A percentile compares a stretch with the other conserved stretches of the same genome.
Conservation (phyloP, 1,284 basidiomycete genomes). For the Taiwanofungus camphoratus region DNA sequence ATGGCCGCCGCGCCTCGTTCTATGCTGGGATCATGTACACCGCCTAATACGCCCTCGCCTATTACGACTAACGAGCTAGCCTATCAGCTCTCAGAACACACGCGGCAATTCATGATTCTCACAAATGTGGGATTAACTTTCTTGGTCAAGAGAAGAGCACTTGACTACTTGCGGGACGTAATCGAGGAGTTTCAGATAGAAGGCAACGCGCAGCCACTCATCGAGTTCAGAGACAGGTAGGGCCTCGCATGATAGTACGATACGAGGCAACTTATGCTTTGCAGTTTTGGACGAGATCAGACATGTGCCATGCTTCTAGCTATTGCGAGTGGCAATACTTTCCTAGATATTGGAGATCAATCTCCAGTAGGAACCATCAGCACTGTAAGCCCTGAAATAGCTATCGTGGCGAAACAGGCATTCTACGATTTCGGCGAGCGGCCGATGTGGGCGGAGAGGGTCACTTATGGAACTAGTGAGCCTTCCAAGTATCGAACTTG, state of each 20-base stretch:
- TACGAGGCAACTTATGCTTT: slow-evolving; percentile 7
- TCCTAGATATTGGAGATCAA: slow-evolving; percentile 50
- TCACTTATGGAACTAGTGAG: slow-evolving; percentile 60
- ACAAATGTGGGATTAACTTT: slow-evolving; percentile 83
- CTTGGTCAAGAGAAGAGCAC: slow-evolving; percentile 75
- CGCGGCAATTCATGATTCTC: slow-evolving; percentile 79
- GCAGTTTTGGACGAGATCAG: slow-evolving; percentile 82
- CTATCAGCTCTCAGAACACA: slow-evolving; percentile 67
- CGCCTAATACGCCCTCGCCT: slow-evolving; percentile 42
- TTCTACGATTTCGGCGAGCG: slow-evolving; percentile 83
- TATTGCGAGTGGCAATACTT: slow-evolving; percentile 71
- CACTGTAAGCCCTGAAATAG: slow-evolving; percentile 54
- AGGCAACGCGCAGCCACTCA: slow-evolving; percentile 60
- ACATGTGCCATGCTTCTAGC: slow-evolving; percentile 90
- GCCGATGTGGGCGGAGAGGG: slow-evolving; percentile 72
- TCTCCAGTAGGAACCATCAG: slow-evolving; percentile 43
- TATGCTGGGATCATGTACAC: slow-evolving; percentile 24
- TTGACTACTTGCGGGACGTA: slow-evolving; percentile 76
- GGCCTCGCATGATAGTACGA: slow-evolving; percentile 11
- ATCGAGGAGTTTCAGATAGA: slow-evolving; percentile 69
- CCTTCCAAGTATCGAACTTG: not conserved
- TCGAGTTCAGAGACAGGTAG: slow-evolving; percentile 71
- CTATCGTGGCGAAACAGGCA: slow-evolving; percentile 66
- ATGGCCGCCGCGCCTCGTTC: slow-evolving; percentile 55
- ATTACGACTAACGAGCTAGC: slow-evolving; percentile 74